These are phyloP conservation scores for Colletotrichum sp. DNA, from an alignment of 2,329 filamentous ascomycete genomes.

Conservation along the genomic window DNA sequence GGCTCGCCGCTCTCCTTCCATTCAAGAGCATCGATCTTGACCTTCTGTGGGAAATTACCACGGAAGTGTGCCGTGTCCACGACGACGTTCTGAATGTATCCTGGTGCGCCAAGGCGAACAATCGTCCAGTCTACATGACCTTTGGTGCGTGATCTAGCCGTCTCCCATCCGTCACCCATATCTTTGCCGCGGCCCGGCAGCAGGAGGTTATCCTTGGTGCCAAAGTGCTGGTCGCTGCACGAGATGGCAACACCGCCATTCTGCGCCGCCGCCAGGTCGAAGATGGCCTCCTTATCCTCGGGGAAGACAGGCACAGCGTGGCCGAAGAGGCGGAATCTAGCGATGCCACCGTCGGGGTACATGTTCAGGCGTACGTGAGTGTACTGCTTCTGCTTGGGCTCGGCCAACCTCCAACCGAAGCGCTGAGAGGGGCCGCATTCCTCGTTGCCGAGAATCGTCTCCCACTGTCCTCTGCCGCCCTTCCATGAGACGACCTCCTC, in stretches of 20 bases:
- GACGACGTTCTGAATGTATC: slow-evolving; percentile 68
- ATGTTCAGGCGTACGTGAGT: slow-evolving; percentile 83
- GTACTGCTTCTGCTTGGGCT: slow-evolving; percentile 68
- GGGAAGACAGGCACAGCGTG: slow-evolving; percentile 79
- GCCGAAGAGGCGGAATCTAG: slow-evolving; percentile 79
- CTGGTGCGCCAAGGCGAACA: slow-evolving; percentile 72
- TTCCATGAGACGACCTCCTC: slow-evolving; percentile 68
- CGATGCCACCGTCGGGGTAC: slow-evolving; percentile 87
- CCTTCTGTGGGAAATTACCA: slow-evolving; percentile 82
- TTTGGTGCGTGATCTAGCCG: slow-evolving; percentile 72
- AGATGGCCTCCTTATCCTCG: slow-evolving; percentile 64
- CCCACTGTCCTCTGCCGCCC: slow-evolving; percentile 67
- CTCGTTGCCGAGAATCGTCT: slow-evolving; percentile 71
- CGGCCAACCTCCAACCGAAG: slow-evolving; percentile 73
- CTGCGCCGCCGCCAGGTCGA: slow-evolving; percentile 79
- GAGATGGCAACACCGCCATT: slow-evolving; percentile 78
- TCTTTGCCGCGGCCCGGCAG: slow-evolving; percentile 79
- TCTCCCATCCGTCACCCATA: slow-evolving; percentile 92
- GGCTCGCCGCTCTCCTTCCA: slow-evolving; percentile 61
- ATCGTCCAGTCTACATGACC: slow-evolving; percentile 84
- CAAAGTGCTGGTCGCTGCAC: slow-evolving; percentile 86
- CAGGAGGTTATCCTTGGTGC: slow-evolving; percentile 80
- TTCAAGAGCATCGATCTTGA: slow-evolving; percentile 68
- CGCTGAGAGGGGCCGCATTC: slow-evolving; percentile 77
- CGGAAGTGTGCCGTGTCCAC: slow-evolving; percentile 85